These are phyloP conservation scores for Elymus sibiricus DNA, from an alignment of 176 grass and related monocot genomes.

Conservation along the genomic window DNA sequence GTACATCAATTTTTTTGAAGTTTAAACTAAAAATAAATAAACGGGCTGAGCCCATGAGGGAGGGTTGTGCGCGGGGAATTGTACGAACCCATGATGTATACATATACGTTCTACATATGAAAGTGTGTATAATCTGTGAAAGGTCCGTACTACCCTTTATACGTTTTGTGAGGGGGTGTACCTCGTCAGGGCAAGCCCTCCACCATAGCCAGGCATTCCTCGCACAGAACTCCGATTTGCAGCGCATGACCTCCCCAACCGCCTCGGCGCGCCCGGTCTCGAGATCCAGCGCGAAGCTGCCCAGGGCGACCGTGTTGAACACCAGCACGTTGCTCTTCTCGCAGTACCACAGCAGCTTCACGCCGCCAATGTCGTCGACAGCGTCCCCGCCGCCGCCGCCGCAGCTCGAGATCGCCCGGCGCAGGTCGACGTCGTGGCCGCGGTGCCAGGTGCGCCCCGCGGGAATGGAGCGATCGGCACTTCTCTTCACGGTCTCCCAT, in stretches of 20 bases:
- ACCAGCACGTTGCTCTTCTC: conserved; percentile 3
- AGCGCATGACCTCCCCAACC: not conserved
- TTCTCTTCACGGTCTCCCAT: not conserved
- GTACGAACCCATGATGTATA: no score
- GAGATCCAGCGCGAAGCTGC: not conserved
- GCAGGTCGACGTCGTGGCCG: not conserved
- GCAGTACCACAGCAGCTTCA: not conserved
- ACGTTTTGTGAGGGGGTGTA: no score
- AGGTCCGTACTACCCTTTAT: no score
- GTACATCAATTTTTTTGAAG: no score
- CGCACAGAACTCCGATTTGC: not conserved
- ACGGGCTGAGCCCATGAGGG: no score
- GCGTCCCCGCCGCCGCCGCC: no score
- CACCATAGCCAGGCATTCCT: not conserved
- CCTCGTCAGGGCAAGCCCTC: conserved; percentile 7
- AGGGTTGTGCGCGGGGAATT: no score
- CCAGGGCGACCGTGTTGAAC: not conserved
- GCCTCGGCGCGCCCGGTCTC: not conserved
- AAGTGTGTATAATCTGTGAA: no score
- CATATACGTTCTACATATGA: no score
- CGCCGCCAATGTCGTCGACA: not conserved
- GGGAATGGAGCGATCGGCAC: not conserved
- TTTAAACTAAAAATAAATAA: no score
- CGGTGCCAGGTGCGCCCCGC: not conserved
- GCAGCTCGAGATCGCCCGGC: not conserved